A percentile compares a stretch with the other conserved stretches of the same genome.
Evolutionary conservation across 2,329 filamentous ascomycete genomes (phyloP).

Genomic region (Gaeumannomyces tritici): DNA sequence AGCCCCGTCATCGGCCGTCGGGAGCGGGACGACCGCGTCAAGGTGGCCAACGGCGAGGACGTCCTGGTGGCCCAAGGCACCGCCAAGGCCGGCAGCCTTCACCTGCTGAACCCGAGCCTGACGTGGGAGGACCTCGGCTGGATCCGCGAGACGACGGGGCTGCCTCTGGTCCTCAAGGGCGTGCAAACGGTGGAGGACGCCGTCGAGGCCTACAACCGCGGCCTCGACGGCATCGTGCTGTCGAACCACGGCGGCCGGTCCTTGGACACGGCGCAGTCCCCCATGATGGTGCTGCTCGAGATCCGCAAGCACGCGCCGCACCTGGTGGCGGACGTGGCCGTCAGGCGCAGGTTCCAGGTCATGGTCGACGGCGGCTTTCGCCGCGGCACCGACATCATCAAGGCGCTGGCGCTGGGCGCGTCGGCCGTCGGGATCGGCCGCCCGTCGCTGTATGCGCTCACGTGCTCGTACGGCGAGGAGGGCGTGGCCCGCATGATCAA

Average conservation of each 20-base stretch:
- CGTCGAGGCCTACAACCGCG: slow-evolving; percentile 38
- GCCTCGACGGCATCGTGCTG: slow-evolving; percentile 50
- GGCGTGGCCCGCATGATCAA: slow-evolving; percentile 7
- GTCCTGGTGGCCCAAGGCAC: slow-evolving; percentile 33
- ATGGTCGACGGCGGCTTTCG: slow-evolving; percentile 46
- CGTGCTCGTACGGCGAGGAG: not conserved
- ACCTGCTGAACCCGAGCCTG: slow-evolving; percentile 34
- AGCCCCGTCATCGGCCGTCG: slow-evolving; percentile 31
- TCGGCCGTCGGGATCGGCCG: slow-evolving; percentile 10
- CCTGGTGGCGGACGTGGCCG: slow-evolving; percentile 36
- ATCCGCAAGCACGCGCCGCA: slow-evolving; percentile 18
- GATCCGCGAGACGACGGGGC: slow-evolving; percentile 41
- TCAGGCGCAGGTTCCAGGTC: slow-evolving; percentile 41
- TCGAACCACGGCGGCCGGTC: slow-evolving; percentile 48
- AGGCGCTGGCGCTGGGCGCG: slow-evolving; percentile 9
- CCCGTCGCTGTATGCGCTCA: slow-evolving; percentile 8
- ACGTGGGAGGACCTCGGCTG: slow-evolving; percentile 49
- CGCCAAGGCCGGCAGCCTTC: slow-evolving; percentile 29
- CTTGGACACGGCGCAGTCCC: slow-evolving; percentile 28
- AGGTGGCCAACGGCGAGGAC: slow-evolving; percentile 22
- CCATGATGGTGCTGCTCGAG: slow-evolving; percentile 38
- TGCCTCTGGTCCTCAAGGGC: slow-evolving; percentile 48
- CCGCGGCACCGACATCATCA: slow-evolving; percentile 35
- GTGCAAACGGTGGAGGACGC: slow-evolving; percentile 48
- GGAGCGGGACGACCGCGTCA: slow-evolving; percentile 9